phyloP scores from a whole-genome alignment of 257 asterid genomes.

The Hygrophila difformis region DNA sequence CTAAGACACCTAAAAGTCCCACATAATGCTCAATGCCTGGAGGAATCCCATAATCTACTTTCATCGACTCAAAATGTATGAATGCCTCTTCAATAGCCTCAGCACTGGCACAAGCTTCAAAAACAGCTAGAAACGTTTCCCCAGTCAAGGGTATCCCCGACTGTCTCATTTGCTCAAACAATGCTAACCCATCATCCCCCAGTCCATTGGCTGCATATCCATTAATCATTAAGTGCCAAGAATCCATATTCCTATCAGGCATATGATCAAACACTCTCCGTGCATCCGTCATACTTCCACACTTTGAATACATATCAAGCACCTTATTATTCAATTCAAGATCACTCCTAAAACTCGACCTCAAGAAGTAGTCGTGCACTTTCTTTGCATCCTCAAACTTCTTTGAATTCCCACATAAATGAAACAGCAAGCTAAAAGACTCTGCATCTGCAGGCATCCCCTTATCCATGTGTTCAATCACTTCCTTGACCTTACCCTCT shows the following conservation, averaged over 20 bases:
- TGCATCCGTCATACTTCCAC: conserved; percentile 86
- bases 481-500: conserved; percentile 78
- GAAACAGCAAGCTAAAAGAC: conserved; percentile 66
- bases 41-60: conserved; percentile 52
- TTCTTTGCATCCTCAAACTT: conserved; percentile 81
- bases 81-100: conserved; percentile 89
- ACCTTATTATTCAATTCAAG: conserved; percentile 57
- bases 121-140: conserved; percentile 70
- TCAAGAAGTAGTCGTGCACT: conserved; percentile 78
- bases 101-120: conserved; percentile 91
- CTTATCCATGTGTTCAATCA: conserved; percentile 65
- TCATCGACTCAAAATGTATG: conserved; percentile 79
- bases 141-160: conserved; percentile 47
- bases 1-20: conserved; percentile 74
- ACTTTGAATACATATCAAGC: conserved; percentile 72
- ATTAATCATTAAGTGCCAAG: conserved; percentile 86
- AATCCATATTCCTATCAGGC: conserved; percentile 75
- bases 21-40: conserved; percentile 71
- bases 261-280: conserved; percentile 85
- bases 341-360: conserved; percentile 67
- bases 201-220: conserved; percentile 73
- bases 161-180: conserved; percentile 78
- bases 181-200: conserved; percentile 85
- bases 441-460: conserved; percentile 56
- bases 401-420: conserved; percentile 57